Conservation (phyloP, 345 rosid species). For the Gossypium bickii region DNA sequence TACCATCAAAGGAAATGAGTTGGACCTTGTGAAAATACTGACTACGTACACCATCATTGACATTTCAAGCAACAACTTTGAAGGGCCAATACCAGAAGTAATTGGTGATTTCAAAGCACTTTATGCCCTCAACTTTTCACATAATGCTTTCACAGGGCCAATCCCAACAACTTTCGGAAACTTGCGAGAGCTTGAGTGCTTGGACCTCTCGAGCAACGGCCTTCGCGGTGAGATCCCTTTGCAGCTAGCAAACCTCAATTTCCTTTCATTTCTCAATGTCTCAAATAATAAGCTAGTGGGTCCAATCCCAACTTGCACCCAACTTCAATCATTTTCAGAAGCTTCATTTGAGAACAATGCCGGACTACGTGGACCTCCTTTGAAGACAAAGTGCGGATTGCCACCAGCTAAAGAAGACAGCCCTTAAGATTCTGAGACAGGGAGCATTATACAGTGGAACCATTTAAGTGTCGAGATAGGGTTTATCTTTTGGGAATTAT, state of each 20-base stretch:
- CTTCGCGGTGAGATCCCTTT: conserved; percentile 26
- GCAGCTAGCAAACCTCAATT: conserved; percentile 24
- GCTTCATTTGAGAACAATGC: conserved; percentile 18
- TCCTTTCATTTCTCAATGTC: conserved; percentile 10
- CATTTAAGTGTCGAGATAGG: background rate
- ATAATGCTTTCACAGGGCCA: background rate
- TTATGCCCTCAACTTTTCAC: conserved; percentile 31
- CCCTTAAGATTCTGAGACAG: no score
- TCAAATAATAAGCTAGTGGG: no score
- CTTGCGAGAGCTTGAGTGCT: no score
- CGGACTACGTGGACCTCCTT: conserved; percentile 24
- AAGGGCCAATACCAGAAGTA: conserved; percentile 27
- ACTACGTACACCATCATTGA: conserved; percentile 34
- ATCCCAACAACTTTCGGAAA: no score
- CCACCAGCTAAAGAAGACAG: background rate
- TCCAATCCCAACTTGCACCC: conserved; percentile 20
- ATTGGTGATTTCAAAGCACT: conserved; percentile 25
- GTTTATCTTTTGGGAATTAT: no score
- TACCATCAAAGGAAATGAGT: background rate
- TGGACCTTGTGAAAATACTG: conserved; percentile 41
- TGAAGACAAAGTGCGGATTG: background rate
- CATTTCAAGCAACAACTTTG: background rate
- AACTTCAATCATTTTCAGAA: conserved; percentile 24
- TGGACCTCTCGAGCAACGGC: background rate
- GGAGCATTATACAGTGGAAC: no score